Conservation (phyloP, 2,329 filamentous ascomycete genomes). For the Rhynchosporium graminicola region DNA sequence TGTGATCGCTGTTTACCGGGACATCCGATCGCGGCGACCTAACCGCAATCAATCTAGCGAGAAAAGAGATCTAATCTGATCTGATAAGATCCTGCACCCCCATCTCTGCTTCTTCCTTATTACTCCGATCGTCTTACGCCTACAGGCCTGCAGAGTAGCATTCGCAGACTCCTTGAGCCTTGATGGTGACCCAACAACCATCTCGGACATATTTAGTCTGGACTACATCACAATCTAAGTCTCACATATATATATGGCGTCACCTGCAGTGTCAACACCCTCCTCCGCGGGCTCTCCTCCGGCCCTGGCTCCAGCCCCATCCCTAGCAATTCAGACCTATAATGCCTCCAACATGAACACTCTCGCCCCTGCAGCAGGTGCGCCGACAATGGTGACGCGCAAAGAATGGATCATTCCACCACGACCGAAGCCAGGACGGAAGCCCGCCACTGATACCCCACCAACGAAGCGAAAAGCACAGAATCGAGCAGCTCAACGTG, state of each 20-base stretch:
- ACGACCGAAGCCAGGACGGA: constrained; percentile 85
- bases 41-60: background rate
- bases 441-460: constrained; percentile 90
- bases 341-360: constrained; percentile 29
- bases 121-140: background rate
- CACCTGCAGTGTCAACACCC: constrained; percentile 43
- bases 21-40: constrained; percentile 1
- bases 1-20: too few relatives aligned
- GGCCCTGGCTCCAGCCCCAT: constrained; percentile 37
- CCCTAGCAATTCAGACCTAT: constrained; percentile 42
- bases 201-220: background rate
- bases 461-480: constrained; percentile 93
- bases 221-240: background rate
- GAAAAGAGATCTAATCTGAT: constrained; percentile 14
- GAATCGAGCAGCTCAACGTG: constrained; percentile 87
- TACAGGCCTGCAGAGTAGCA: constrained; percentile 7
- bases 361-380: constrained; percentile 38
- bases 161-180: constrained; percentile 1
- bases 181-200: constrained; percentile 16
- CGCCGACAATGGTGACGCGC: constrained; percentile 62
- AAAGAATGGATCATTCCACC: constrained; percentile 87
- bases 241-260: constrained; percentile 34
- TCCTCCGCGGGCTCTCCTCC: constrained; percentile 44
- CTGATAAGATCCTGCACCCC: constrained; percentile 9
- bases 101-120: background rate